phyloP scores from a whole-genome alignment of 108 stramenopile species.

The Nitzschia palea region DNA sequence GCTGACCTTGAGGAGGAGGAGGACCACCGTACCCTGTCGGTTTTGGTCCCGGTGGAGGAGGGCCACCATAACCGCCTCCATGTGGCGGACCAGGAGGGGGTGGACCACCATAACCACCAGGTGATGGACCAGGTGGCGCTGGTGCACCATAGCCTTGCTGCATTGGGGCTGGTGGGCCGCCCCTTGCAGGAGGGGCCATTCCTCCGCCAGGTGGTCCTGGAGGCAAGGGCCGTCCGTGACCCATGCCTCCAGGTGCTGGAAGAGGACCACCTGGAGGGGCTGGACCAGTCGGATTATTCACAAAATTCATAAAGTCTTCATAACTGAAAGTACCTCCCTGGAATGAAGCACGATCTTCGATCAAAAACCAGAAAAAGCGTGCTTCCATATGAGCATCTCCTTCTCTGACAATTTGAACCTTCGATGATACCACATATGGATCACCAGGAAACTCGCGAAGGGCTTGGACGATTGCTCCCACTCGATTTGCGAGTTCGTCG shows the following conservation, averaged over 20 bases:
- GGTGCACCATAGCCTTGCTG: constrained; percentile 24
- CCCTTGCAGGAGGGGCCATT: constrained; percentile 12
- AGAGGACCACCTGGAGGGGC: constrained; percentile 33
- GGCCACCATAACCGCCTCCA: background rate
- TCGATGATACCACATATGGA: constrained; percentile 41
- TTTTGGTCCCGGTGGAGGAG: constrained; percentile 22
- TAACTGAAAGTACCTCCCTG: constrained; percentile 92
- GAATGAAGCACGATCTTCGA: constrained; percentile 96
- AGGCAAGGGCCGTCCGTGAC: constrained; percentile 27
- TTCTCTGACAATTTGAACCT: constrained; percentile 86
- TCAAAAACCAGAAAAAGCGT: constrained; percentile 93
- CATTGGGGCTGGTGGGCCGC: constrained; percentile 16
- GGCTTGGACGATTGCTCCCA: constrained; percentile 75
- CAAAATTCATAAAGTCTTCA: constrained; percentile 84
- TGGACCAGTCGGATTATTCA: constrained; percentile 37
- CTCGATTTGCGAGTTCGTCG: constrained; percentile 75
- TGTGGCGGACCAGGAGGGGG: constrained; percentile 41
- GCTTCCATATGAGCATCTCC: constrained; percentile 86
- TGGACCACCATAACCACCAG: constrained; percentile 35
- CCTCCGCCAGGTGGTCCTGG: constrained; percentile 43
- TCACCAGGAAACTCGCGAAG: constrained; percentile 77
- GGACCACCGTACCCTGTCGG: constrained; percentile 4
- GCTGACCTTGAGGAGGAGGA: constrained; percentile 9
- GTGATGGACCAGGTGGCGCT: constrained; percentile 30
- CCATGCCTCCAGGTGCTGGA: constrained; percentile 19